Evolutionary conservation across 805 yeast species (phyloP).

Genomic region (Metschnikowia gelsemii): DNA sequence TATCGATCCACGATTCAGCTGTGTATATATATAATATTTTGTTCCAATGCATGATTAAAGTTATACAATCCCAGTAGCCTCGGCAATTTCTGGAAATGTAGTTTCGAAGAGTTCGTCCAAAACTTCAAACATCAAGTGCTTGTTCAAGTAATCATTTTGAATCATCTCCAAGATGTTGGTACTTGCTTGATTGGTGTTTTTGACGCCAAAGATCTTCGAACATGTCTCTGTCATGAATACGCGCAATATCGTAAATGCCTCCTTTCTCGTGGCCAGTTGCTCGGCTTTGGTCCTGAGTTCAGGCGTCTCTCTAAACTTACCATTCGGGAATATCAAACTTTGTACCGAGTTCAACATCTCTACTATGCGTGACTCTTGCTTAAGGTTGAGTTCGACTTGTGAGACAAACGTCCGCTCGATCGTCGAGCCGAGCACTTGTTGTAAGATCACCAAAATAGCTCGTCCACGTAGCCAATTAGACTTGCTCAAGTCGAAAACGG

Average conservation of each 20-base stretch:
- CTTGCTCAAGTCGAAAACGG: conserved; percentile 63
- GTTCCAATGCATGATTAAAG: conserved; percentile 3
- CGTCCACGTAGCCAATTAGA: conserved; percentile 82
- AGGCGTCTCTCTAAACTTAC: conserved; percentile 48
- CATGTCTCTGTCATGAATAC: conserved; percentile 61
- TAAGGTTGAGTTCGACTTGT: conserved; percentile 34
- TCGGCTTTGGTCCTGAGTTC: conserved; percentile 50
- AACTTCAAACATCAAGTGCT: conserved; percentile 57
- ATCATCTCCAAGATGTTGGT: conserved; percentile 58
- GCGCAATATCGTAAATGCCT: conserved; percentile 57
- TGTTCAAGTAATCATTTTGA: conserved; percentile 71
- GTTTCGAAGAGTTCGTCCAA: conserved; percentile 57
- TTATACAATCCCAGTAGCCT: background rate
- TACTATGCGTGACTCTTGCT: conserved; percentile 47
- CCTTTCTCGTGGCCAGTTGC: conserved; percentile 51
- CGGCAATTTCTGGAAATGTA: conserved; percentile 31
- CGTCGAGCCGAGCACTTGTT: conserved; percentile 84
- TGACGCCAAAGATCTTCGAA: conserved; percentile 69
- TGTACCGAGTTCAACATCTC: conserved; percentile 30
- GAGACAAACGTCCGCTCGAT: conserved; percentile 67
- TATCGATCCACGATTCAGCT: background rate
- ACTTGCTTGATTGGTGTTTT: conserved; percentile 64
- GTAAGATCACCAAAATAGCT: conserved; percentile 76
- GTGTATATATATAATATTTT: conserved; percentile 4
- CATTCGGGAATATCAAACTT: conserved; percentile 42